phyloP scores from a whole-genome alignment of 2,329 filamentous ascomycete species.

The Ceratocystis cacaofunesta region DNA sequence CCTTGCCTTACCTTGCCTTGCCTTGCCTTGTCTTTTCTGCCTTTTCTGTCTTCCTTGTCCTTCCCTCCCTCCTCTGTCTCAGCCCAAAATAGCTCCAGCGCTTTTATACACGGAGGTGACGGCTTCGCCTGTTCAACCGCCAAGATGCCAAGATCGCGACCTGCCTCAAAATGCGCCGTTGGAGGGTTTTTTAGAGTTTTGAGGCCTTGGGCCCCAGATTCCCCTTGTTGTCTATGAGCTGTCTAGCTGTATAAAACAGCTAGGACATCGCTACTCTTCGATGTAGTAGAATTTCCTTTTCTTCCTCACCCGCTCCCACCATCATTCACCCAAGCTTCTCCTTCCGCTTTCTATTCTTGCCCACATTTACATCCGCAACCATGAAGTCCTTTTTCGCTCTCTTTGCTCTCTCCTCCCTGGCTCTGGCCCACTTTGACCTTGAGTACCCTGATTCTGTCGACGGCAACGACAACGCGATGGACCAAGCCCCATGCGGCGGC shows the following conservation, averaged over 20 bases:
- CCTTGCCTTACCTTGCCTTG: too few species aligned
- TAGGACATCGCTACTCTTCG: neutral
- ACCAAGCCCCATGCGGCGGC: conserved; percentile 13
- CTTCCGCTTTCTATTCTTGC: neutral
- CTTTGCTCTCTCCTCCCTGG: conserved; percentile 10
- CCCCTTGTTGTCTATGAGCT: neutral
- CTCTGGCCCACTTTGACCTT: conserved; percentile 15
- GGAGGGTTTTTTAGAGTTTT: neutral
- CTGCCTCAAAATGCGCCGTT: neutral
- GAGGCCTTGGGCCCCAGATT: neutral
- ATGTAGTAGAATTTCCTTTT: neutral
- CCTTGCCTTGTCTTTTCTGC: too few species aligned
- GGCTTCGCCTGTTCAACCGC: neutral
- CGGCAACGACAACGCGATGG: conserved; percentile 11
- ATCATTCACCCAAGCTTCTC: neutral
- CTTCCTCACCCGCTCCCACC: neutral
- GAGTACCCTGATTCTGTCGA: conserved; percentile 13
- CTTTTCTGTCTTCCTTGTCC: neutral
- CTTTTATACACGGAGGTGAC: neutral
- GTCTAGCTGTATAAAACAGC: neutral
- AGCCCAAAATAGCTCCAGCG: neutral
- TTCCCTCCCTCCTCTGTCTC: neutral
- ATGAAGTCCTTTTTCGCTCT: conserved; percentile 17
- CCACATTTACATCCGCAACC: conserved; percentile 10
- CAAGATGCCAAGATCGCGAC: conserved; percentile 1